phyloP scores from a whole-genome alignment of 257 asterid species.

The Vinca minor region DNA sequence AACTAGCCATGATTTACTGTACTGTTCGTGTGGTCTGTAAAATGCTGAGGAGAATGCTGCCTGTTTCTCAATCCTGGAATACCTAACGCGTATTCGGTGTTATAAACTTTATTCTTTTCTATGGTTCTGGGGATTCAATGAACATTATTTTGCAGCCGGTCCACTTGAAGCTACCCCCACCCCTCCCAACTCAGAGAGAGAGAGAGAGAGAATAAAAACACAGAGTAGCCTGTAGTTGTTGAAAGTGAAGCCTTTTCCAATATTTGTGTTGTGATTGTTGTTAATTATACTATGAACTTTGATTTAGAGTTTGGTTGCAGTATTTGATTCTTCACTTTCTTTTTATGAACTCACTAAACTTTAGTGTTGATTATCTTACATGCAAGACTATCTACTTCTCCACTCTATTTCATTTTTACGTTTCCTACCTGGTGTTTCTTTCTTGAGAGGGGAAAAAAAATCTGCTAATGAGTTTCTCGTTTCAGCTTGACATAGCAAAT shows the following conservation, averaged over 20 bases:
- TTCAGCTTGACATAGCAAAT: conserved; percentile 88
- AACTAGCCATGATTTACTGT: not conserved
- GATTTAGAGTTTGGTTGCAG: not conserved
- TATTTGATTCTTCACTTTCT: not conserved
- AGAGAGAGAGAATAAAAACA: too few relatives aligned
- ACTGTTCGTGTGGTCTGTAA: not conserved
- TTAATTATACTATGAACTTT: not conserved
- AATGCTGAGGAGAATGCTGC: not conserved
- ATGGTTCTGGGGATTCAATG: not conserved
- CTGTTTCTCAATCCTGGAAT: not conserved
- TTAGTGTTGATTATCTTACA: not conserved
- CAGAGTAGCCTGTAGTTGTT: too few relatives aligned
- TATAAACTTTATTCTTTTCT: not conserved
- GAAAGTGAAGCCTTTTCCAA: too few relatives aligned
- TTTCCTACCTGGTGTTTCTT: not conserved
- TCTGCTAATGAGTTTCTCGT: conserved; percentile 14
- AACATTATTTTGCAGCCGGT: not conserved
- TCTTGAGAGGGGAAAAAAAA: not conserved
- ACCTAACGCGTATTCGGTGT: not conserved
- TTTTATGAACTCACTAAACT: not conserved
- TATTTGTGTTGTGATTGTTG: not conserved
- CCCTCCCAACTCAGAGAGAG: too few relatives aligned
- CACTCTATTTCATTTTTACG: not conserved
- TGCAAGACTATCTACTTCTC: not conserved
- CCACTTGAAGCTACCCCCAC: not conserved